Evolutionary conservation across 345 rosid genomes (phyloP).

Genomic region (Hibiscus tridactylites): DNA sequence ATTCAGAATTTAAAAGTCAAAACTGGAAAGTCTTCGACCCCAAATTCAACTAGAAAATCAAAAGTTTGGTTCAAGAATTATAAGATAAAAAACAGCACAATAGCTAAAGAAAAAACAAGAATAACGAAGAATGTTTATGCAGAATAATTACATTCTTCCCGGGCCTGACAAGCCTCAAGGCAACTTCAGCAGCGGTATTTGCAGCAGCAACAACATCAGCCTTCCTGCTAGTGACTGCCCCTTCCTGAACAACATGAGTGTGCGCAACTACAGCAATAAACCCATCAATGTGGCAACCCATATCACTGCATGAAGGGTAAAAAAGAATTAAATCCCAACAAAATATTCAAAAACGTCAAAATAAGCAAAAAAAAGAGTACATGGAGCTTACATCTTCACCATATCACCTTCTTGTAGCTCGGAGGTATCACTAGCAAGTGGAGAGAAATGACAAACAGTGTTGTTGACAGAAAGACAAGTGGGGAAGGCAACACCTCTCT

Average conservation of each 20-base stretch:
- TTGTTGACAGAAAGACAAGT: slow-evolving; percentile 89
- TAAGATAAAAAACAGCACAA: neutral
- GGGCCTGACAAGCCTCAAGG: slow-evolving; percentile 93
- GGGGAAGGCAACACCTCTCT: slow-evolving; percentile 90
- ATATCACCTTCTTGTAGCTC: slow-evolving; percentile 81
- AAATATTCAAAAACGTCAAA: neutral
- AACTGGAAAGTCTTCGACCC: neutral
- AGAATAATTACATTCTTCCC: slow-evolving; percentile 68
- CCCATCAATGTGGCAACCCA: slow-evolving; percentile 99
- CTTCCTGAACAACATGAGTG: slow-evolving; percentile 75
- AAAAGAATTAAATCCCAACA: neutral
- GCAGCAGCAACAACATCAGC: slow-evolving; percentile 95
- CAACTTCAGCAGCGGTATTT: slow-evolving; percentile 95
- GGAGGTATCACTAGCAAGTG: slow-evolving; percentile 70
- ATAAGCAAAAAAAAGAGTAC: neutral
- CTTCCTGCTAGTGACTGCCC: slow-evolving; percentile 58
- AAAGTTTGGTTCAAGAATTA: neutral
- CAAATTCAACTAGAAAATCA: neutral
- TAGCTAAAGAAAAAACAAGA: neutral
- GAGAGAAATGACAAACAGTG: slow-evolving; percentile 82
- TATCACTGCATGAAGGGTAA: slow-evolving; percentile 41
- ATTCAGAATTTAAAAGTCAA: neutral
- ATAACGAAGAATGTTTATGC: neutral
- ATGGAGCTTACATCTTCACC: slow-evolving; percentile 65
- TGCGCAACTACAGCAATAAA: slow-evolving; percentile 91